Base-by-base conservation (phyloP, 108 stramenopile genomes). In the Cyclotella atomus region DNA sequence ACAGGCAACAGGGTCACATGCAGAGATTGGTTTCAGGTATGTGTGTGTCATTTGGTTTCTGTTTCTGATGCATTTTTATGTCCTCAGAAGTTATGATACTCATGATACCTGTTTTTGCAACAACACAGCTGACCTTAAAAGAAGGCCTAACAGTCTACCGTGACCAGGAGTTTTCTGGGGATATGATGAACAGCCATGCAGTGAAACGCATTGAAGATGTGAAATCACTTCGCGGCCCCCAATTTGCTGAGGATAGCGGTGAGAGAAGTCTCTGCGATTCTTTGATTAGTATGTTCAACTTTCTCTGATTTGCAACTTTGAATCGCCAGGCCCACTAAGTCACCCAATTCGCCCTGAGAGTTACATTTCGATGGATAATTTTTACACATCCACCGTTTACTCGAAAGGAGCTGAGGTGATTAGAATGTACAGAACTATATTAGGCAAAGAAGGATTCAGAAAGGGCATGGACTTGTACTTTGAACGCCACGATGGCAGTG, bases 121-220 rank as follows among this genome's bases (percentile, higher is more conserved):
- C n/a, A n/a, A n/a, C 20, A 21, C 21, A 52, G 84, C 85, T 99
- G 21, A 98, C 98, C 0, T 66, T 99, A 20, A 99, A 99, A 82
- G 98, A 98, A 68, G 99, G 99, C n/a, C 80, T 99, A 33, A 99
- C 99, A 8, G 99, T 99, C 0, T 99, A 97, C 77, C 89, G 99
- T 15, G 95, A 95, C 75, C 93, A 94, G 87, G 89, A 94, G 56
- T 98, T 98, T 63, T 82, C 82, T 30, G 94, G 89, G 0, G 97
- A 97, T 75, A 75, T 86, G 82, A 96, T 98, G 96, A 87, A 94
- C 35, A 85, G 87, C 43, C 85, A 87, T 62, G 93, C 96, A 23
- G 95, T 96, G 43, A 98, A 97, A 75, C 90, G 98, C 3, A 97
- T 99, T 65, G 97, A 97, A 73, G 89, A 95, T 73, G 96, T 97